Percentiles rank a stretch among this genome's conserved stretches.
phyloP scores from a whole-genome alignment of 139 green algal genomes.

The Nannochloris sp. region DNA sequence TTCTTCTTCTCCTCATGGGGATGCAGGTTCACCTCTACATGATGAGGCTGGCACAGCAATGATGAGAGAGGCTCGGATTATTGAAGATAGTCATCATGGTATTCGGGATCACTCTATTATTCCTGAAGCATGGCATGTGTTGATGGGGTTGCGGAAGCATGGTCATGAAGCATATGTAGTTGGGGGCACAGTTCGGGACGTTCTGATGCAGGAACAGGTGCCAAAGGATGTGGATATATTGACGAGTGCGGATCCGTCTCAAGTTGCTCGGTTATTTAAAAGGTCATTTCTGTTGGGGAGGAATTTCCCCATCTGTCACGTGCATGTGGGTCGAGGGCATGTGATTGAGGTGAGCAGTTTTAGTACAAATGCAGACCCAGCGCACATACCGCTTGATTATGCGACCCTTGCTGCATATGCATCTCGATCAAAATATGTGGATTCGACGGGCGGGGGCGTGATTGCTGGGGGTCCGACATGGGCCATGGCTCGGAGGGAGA shows the following conservation, averaged over 20 bases:
- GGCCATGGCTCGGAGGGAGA: slow-evolving; percentile 23
- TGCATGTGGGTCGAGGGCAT: slow-evolving; percentile 5
- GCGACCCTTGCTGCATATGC: background rate
- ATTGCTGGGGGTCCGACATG: slow-evolving; percentile 12
- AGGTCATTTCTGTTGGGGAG: slow-evolving; percentile 37
- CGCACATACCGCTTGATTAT: slow-evolving; percentile 2
- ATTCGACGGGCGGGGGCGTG: background rate
- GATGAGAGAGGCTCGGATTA: too few relatives aligned
- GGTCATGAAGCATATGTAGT: slow-evolving; percentile 59
- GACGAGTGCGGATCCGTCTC: slow-evolving; percentile 32
- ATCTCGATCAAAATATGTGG: background rate
- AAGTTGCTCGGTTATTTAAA: slow-evolving; percentile 39
- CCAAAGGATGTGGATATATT: slow-evolving; percentile 64
- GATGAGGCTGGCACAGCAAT: too few relatives aligned
- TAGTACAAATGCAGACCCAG: slow-evolving; percentile 9
- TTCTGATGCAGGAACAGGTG: slow-evolving; percentile 29
- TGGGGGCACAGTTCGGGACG: slow-evolving; percentile 62
- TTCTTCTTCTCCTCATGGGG: too few relatives aligned
- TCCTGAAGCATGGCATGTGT: slow-evolving; percentile 17
- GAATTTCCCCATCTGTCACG: slow-evolving; percentile 45
- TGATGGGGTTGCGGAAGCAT: slow-evolving; percentile 21
- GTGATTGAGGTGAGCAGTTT: slow-evolving; percentile 48
- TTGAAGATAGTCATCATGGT: slow-evolving; percentile 27
- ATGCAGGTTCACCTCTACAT: too few relatives aligned
- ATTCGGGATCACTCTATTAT: slow-evolving; percentile 16